Evolutionary conservation across 257 asterid genomes (phyloP).

Genomic region (Fraxinus quadrangulata): DNA sequence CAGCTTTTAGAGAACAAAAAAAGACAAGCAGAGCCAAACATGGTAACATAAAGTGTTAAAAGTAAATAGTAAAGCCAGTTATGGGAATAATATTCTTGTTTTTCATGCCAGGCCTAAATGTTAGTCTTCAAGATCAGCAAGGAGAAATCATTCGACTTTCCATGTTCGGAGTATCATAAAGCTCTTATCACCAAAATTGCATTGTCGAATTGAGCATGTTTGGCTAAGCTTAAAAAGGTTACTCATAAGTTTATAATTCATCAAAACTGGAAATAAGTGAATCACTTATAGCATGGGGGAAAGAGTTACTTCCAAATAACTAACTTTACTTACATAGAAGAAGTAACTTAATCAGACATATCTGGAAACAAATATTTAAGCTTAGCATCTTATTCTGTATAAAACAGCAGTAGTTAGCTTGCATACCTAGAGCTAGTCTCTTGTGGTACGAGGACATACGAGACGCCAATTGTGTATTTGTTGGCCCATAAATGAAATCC

Average conservation of each 20-base stretch:
- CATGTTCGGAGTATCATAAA: background rate
- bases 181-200: background rate
- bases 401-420: conserved; percentile 16
- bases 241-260: background rate
- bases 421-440: conserved; percentile 78
- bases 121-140: background rate
- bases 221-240: background rate
- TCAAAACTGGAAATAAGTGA: background rate
- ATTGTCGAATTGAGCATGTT: background rate
- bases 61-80: background rate
- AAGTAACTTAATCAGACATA: background rate
- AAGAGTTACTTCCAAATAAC: background rate
- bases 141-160: background rate
- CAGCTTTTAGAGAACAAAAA: background rate
- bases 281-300: background rate
- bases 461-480: conserved; percentile 58
- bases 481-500: conserved; percentile 52
- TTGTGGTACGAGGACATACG: conserved; percentile 78
- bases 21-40: background rate
- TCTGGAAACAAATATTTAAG: background rate
- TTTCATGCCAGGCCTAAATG: background rate
- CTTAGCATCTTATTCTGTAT: conserved; percentile 3
- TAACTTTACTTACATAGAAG: background rate
- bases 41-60: background rate
- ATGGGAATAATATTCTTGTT: background rate